phyloP scores from a whole-genome alignment of 768 basidiomycete genomes.

The Kwoniella botswanensis region DNA sequence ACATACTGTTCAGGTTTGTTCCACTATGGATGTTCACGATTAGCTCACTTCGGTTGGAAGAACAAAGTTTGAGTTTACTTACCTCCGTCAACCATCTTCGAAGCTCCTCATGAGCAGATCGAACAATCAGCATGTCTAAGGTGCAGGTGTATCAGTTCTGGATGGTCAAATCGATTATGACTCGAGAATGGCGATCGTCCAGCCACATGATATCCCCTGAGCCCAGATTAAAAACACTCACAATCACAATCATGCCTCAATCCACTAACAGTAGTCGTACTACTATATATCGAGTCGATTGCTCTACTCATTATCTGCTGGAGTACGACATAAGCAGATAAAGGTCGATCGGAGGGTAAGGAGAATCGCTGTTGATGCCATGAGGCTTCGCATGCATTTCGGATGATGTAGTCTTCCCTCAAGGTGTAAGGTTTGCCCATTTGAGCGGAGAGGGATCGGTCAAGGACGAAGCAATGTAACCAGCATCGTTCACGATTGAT shows the following conservation, averaged over 20 bases:
- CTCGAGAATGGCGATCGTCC: too few relatives aligned
- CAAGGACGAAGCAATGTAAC: constrained; percentile 87
- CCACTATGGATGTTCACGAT: constrained; percentile 22
- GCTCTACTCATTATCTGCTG: constrained; percentile 88
- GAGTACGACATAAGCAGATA: constrained; percentile 82
- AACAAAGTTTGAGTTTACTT: not conserved
- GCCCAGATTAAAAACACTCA: constrained; percentile 30
- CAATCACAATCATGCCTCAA: constrained; percentile 85
- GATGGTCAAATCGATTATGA: too few relatives aligned
- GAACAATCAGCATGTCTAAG: constrained; percentile 58
- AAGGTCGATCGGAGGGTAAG: constrained; percentile 68
- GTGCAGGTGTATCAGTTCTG: constrained; percentile 66
- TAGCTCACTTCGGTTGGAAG: constrained; percentile 1
- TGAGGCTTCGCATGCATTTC: constrained; percentile 67
- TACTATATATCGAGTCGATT: constrained; percentile 85
- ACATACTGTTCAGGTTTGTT: constrained; percentile 40
- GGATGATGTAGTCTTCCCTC: constrained; percentile 90
- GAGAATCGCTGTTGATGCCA: constrained; percentile 77
- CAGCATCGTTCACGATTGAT: constrained; percentile 95
- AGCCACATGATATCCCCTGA: constrained; percentile 43
- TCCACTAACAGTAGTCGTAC: constrained; percentile 75
- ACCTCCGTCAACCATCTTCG: constrained; percentile 48
- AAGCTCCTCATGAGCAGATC: constrained; percentile 54
- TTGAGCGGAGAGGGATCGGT: constrained; percentile 87
- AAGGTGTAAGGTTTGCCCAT: constrained; percentile 96